Conservation (phyloP, 148 eudicot species). For the Vaccinium darrowii region DNA sequence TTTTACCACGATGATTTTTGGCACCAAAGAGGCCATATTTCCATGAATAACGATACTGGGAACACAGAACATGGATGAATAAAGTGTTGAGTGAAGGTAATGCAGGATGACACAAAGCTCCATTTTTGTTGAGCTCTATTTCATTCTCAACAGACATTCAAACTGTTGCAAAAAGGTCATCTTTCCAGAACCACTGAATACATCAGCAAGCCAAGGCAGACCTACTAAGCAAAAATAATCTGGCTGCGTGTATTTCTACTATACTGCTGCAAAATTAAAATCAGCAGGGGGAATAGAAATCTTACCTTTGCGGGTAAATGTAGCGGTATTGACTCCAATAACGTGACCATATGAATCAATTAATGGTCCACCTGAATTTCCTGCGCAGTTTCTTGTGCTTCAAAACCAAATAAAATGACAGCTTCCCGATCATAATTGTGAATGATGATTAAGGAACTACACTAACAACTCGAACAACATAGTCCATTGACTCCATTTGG, state of each 20-base stretch:
- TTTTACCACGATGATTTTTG: neutral
- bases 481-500: neutral
- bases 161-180: neutral
- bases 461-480: neutral
- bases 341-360: conserved; percentile 89
- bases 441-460: neutral
- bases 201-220: neutral
- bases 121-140: too few relatives aligned
- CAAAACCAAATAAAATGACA: neutral
- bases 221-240: neutral
- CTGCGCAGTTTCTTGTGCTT: conserved; percentile 32
- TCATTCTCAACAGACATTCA: neutral
- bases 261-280: neutral
- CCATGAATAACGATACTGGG: neutral
- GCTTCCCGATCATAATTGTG: neutral
- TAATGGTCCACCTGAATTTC: conserved; percentile 94
- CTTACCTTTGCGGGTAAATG: conserved; percentile 91
- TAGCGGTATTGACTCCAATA: conserved; percentile 90
- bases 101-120: too few relatives aligned
- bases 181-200: neutral
- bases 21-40: neutral
- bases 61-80: neutral
- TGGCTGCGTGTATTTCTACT: neutral
- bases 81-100: too few relatives aligned
- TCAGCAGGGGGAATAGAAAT: neutral